Evolutionary conservation across 805 yeast genomes (phyloP), one percentile per base, ranked within the genome.

Genomic region (Ogataea wickerhamii): DNA sequence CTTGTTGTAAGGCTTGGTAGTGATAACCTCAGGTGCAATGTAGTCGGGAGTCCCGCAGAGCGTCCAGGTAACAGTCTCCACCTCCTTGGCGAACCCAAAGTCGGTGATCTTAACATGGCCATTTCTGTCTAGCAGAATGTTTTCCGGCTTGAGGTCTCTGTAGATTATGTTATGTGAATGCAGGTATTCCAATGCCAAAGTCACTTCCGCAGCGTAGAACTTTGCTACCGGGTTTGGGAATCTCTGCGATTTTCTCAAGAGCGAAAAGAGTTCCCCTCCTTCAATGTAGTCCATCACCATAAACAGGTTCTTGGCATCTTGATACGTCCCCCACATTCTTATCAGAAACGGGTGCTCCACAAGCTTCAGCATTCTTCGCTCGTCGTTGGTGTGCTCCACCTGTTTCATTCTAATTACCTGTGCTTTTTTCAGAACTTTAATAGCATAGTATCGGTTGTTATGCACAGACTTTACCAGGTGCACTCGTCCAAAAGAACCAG

Each of bases 221-320:
- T 76, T 76, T 33, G 80, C 81, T 20, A 76, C 82, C 4, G 80
- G 82, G 31, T 74, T 76, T 5, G 82, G 82, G 50, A 76, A 76
- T 28, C 80, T 58, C 50, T 76, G 80, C 8, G 78, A 73, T 53
- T 76, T 76, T 41, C 82, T 60, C 48, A 76, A 64, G 38, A 76
- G 57, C 3, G 77, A 71, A 48, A 76, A 76, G 38, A 76, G 61
- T 56, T 76, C 82, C 18, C 82, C 82, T 19, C 82, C 82, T 58
- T 76, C 82, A 55, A 76, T 76, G 58, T 75, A 76, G 52, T 76
- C 82, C 82, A 76, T 76, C 36, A 76, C 74, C 82, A 76, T 76
- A 45, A 76, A 76, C 43, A 76, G 60, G 51, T 73, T 74, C 44
- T 67, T 68, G 31, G 75, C 64, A 53, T 76, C 82, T 55, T 76